Evolutionary conservation across 805 yeast species (phyloP).

Genomic region (Suhomyces sp.): DNA sequence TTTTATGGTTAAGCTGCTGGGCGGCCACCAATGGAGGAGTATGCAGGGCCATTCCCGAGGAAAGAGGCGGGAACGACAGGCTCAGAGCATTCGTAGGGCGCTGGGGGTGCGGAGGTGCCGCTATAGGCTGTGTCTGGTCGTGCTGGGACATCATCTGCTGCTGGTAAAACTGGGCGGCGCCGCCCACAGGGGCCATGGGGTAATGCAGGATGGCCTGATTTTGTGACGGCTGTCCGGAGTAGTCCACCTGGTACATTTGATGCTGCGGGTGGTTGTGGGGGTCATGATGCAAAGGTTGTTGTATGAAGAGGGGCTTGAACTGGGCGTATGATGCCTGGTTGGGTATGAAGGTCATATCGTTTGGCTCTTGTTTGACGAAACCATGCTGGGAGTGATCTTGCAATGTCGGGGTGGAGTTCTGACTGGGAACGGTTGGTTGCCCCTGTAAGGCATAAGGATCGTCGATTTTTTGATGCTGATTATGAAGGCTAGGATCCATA

Average conservation of each 20-base stretch:
- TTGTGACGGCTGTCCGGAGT: not conserved
- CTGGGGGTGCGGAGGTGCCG: not conserved
- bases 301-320: conserved; percentile 3
- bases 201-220: not conserved
- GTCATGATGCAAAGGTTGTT: conserved; percentile 6
- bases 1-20: conserved; percentile 10
- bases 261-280: not conserved
- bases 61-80: not conserved
- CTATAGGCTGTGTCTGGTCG: not conserved
- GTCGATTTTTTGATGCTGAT: conserved; percentile 11
- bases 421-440: not conserved
- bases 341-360: conserved; percentile 1
- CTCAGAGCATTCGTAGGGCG: not conserved
- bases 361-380: conserved; percentile 5
- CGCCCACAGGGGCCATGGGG: not conserved
- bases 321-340: conserved; percentile 7
- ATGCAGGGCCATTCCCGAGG: not conserved
- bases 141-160: not conserved
- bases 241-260: not conserved
- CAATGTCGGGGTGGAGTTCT: conserved; percentile 1
- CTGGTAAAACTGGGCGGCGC: not conserved
- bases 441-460: conserved; percentile 7
- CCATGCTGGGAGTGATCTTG: not conserved
- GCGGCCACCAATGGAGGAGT: not conserved
- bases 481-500: conserved; percentile 6